Percentiles rank a stretch among this genome's conserved stretches.
Conservation (phyloP, 192 early-diverging fungal species). For the Podochytrium sp. region DNA sequence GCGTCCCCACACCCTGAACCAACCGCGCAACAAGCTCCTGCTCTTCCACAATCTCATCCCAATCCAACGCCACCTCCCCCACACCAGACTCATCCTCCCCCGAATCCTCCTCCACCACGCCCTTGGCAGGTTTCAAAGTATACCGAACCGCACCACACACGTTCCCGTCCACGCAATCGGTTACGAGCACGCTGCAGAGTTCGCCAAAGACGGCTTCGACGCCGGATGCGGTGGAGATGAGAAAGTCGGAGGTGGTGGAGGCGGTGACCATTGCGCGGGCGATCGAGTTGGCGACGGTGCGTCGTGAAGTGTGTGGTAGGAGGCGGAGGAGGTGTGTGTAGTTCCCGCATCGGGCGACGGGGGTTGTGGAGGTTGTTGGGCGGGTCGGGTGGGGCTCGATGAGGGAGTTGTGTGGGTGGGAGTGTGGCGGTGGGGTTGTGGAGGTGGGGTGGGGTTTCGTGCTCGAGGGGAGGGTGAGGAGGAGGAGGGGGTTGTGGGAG, state of each 20-base stretch:
- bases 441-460: too few relatives aligned
- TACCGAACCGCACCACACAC: conserved; percentile 44
- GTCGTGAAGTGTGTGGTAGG: conserved; percentile 82
- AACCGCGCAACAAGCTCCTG: conserved; percentile 83
- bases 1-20: conserved; percentile 50
- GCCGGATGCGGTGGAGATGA: conserved; percentile 68
- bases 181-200: conserved; percentile 75
- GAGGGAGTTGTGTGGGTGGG: conserved; percentile 36
- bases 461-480: conserved; percentile 57
- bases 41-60: conserved; percentile 91
- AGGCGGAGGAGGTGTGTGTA: conserved; percentile 80
- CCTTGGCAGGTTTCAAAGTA: neutral
- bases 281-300: conserved; percentile 79
- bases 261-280: conserved; percentile 51
- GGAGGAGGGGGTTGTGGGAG: conserved; percentile 42
- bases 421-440: conserved; percentile 35
- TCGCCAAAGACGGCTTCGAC: conserved; percentile 80
- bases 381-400: conserved; percentile 20
- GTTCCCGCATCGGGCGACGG: conserved; percentile 55
- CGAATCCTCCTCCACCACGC: neutral
- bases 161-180: conserved; percentile 80
- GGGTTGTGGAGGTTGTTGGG: neutral
- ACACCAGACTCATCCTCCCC: conserved; percentile 22
- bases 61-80: conserved; percentile 63
- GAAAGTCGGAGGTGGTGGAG: conserved; percentile 26